Evolutionary conservation across 2,329 filamentous ascomycete species (phyloP).

Genomic region (Aspergillus nomiae): DNA sequence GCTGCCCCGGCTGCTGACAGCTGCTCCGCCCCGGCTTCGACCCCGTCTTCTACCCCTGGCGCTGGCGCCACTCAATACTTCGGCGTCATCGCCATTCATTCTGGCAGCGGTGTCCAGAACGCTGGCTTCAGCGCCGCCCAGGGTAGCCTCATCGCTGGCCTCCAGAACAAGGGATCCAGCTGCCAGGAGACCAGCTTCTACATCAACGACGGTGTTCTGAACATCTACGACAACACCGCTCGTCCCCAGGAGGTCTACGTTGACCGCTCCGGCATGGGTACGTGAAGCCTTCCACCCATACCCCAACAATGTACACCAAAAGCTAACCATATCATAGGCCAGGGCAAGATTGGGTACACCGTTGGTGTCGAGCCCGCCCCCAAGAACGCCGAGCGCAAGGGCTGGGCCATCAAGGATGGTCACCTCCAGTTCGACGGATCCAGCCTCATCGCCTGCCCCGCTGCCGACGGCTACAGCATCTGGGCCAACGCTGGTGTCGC

Average conservation of each 20-base stretch:
- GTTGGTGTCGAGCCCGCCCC: constrained; percentile 46
- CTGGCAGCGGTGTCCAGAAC: constrained; percentile 54
- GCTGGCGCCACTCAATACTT: constrained; percentile 39
- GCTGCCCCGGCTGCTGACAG: constrained; percentile 24
- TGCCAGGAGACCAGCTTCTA: constrained; percentile 58
- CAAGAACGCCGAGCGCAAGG: constrained; percentile 48
- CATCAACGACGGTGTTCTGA: constrained; percentile 50
- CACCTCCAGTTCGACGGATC: constrained; percentile 51
- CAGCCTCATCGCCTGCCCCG: constrained; percentile 57
- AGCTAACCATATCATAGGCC: constrained; percentile 41
- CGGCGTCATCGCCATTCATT: constrained; percentile 53
- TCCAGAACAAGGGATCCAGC: constrained; percentile 49
- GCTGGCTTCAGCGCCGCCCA: constrained; percentile 48
- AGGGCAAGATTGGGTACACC: constrained; percentile 57
- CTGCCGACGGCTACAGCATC: constrained; percentile 45
- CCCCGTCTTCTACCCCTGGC: not conserved
- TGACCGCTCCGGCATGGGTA: constrained; percentile 63
- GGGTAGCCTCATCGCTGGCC: constrained; percentile 49
- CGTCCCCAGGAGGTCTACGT: constrained; percentile 54
- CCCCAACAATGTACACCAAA: not conserved
- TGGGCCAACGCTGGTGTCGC: constrained; percentile 30
- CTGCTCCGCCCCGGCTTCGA: too few species aligned
- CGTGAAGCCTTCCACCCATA: constrained; percentile 18
- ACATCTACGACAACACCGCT: constrained; percentile 50
- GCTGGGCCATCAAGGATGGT: constrained; percentile 51